A percentile compares a stretch with the other conserved stretches of the same genome.
These are phyloP conservation scores for Fusarium sambucinum DNA, from an alignment of 2,329 filamentous ascomycete genomes.

Conservation along the genomic window DNA sequence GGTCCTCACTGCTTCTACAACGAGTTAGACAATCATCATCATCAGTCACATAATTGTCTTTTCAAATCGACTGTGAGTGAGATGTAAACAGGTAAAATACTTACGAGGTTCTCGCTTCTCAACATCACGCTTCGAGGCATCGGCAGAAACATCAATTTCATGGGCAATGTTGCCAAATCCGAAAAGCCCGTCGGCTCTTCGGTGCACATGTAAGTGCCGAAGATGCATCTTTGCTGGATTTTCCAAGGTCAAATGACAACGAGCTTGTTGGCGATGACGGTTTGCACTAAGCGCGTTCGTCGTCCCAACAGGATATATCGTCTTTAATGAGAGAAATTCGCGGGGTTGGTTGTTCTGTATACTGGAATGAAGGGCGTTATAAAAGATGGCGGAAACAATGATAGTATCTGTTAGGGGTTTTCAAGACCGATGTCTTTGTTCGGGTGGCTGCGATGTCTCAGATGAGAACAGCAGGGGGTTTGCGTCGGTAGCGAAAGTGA, in stretches of 20 bases:
- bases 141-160: constrained; percentile 34
- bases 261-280: constrained; percentile 1
- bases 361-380: constrained; percentile 49
- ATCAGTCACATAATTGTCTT: neutral
- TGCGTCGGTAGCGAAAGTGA: constrained; percentile 22
- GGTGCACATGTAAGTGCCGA: constrained; percentile 49
- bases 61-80: neutral
- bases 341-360: constrained; percentile 33
- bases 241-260: neutral
- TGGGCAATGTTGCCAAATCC: constrained; percentile 47
- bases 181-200: constrained; percentile 45
- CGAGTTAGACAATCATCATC: constrained; percentile 17
- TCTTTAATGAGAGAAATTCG: constrained; percentile 24
- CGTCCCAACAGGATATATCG: constrained; percentile 32
- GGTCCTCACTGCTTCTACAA: constrained; percentile 51
- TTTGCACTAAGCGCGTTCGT: neutral
- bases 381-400: constrained; percentile 45
- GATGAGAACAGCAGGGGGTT: constrained; percentile 18
- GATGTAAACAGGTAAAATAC: neutral
- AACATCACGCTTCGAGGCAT: constrained; percentile 23
- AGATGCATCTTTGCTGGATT: constrained; percentile 48
- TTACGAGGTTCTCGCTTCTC: constrained; percentile 34
- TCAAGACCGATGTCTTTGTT: constrained; percentile 38
- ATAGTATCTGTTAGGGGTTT: constrained; percentile 43
- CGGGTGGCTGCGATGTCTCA: constrained; percentile 47